Conservation (phyloP, 2,329 filamentous ascomycete species). For the Lachnellula arida region DNA sequence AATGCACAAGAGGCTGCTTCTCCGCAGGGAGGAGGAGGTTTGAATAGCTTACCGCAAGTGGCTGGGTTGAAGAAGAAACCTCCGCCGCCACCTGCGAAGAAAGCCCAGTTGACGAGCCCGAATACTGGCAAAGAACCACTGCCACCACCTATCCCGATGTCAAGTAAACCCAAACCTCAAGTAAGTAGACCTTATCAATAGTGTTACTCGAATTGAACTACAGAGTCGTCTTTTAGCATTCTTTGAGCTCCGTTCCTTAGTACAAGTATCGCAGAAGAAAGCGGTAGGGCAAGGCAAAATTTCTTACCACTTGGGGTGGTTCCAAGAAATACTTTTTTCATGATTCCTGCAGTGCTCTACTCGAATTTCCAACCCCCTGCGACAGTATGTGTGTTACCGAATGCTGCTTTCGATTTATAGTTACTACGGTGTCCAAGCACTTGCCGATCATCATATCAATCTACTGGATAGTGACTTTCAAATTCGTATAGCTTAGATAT, state of each 20-base stretch:
- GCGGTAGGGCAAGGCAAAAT: too few relatives aligned
- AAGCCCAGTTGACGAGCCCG: constrained; percentile 12
- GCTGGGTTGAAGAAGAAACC: constrained; percentile 30
- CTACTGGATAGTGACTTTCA: too few relatives aligned
- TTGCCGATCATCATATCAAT: too few relatives aligned
- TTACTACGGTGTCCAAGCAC: too few relatives aligned
- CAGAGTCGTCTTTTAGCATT: not conserved
- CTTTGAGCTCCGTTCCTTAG: not conserved
- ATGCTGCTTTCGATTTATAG: too few relatives aligned
- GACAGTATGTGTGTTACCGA: too few relatives aligned
- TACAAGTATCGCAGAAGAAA: too few relatives aligned
- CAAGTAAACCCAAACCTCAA: constrained; percentile 32
- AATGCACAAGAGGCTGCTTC: not conserved
- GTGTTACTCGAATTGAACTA: not conserved
- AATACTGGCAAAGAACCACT: constrained; percentile 7
- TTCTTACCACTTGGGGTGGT: too few relatives aligned
- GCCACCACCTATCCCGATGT: constrained; percentile 27
- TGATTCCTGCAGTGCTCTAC: too few relatives aligned
- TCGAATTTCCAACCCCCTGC: too few relatives aligned
- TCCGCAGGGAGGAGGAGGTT: constrained; percentile 11
- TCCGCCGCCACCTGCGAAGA: constrained; percentile 33
- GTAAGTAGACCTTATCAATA: constrained; percentile 28
- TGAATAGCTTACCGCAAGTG: not conserved
- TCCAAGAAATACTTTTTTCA: too few relatives aligned
- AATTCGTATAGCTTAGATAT: too few relatives aligned